Evolutionary conservation across 164 flowering plant species (phyloP), one percentile per base, ranked within the genome.

Genomic region (Vitis rotundifolia): DNA sequence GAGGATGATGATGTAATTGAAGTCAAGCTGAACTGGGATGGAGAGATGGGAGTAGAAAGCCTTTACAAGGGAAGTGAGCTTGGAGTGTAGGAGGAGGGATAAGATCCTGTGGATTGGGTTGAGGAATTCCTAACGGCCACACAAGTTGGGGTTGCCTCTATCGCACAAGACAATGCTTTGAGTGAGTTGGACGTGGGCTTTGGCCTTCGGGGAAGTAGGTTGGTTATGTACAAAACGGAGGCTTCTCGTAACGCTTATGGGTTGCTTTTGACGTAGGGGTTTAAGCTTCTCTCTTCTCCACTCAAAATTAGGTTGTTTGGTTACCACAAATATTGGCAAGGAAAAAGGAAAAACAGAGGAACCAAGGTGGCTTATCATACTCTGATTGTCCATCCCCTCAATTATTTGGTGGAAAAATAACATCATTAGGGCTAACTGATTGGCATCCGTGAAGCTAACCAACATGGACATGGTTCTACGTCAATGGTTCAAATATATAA

Each of bases 151-250:
- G 51, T 52, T 73, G 49, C 19, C 10, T 19, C 14, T 26, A 61
- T 67, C 29, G 18, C 11, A 49, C 29, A 66, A 22, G 70, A 63
- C 70, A 11, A 5, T 5, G 7, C 13, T 58, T 31, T 37, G 44
- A 60, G 59, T 69, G 66, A 69, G 72, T 29, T 59, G 64, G 72
- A 51, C 66, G 31, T 26, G 50, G 66, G 59, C 54, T 70, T 70
- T 70, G 11, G 51, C 9, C 1, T 19, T 15, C 48, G 37, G 56
- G 26, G 26, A 37, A 37, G 12, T 18, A 2, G 59, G 13, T 62
- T 44, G 52, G 29, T 54, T 61, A 37, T 57, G 56, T 12, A 74
- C 72, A 64, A 68, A 68, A 68, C 52, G 60, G 77, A 64, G 77
- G 44, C 64, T 68, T 74, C 72, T 64, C 51, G 77, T 59, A 49